Evolutionary conservation across 805 yeast species (phyloP).

Genomic region (Candida boleticola): DNA sequence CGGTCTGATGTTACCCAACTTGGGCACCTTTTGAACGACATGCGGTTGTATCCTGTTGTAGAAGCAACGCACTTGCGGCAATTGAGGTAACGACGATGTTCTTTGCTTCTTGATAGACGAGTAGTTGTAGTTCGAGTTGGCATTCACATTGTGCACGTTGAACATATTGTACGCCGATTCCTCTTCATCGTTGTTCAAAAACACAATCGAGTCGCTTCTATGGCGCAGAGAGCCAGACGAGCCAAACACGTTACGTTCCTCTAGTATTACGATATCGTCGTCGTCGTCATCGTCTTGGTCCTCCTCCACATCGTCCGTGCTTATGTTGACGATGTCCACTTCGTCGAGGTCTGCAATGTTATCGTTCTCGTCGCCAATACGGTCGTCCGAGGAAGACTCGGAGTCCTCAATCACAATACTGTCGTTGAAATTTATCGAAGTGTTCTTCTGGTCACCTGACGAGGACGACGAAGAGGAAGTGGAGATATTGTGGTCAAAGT

Average conservation of each 20-base stretch:
- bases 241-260: constrained; percentile 23
- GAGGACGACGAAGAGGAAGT: neutral
- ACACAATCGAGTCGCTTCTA: constrained; percentile 35
- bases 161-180: constrained; percentile 43
- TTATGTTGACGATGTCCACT: constrained; percentile 18
- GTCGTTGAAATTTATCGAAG: constrained; percentile 3
- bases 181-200: constrained; percentile 35
- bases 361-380: constrained; percentile 10
- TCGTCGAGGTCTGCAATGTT: constrained; percentile 12
- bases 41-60: constrained; percentile 38
- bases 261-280: constrained; percentile 35
- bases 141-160: constrained; percentile 31
- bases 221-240: constrained; percentile 8
- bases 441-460: neutral
- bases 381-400: constrained; percentile 6
- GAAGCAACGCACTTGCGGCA: constrained; percentile 43
- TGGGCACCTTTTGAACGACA: constrained; percentile 34
- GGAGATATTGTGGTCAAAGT: constrained; percentile 1
- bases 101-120: constrained; percentile 33
- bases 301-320: constrained; percentile 16
- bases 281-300: constrained; percentile 25
- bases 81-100: constrained; percentile 43
- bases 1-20: constrained; percentile 40
- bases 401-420: constrained; percentile 7
- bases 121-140: constrained; percentile 3